Evolutionary conservation across 768 basidiomycete genomes (phyloP).

Genomic region (Exidia glandulosa): DNA sequence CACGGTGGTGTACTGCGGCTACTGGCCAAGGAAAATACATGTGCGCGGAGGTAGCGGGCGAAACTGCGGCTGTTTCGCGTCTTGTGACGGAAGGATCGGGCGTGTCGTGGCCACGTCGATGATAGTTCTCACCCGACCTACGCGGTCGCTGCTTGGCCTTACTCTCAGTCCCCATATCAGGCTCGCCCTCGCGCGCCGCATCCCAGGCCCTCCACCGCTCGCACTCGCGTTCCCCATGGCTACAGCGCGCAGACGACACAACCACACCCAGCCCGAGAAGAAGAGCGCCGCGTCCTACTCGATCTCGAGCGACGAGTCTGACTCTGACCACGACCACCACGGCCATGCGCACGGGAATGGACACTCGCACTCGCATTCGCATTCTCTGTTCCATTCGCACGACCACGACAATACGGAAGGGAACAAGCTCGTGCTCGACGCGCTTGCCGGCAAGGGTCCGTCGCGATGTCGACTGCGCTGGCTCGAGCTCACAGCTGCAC

Average conservation of each 20-base stretch:
- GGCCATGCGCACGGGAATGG: slow-evolving; percentile 26
- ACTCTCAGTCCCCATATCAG: not conserved
- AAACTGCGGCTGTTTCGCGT: not conserved
- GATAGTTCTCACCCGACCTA: not conserved
- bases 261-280: not conserved
- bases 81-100: not conserved
- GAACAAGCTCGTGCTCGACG: slow-evolving; percentile 57
- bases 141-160: not conserved
- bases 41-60: too few species aligned
- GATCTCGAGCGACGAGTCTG: not conserved
- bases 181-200: not conserved
- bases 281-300: not conserved
- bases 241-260: not conserved
- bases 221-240: not conserved
- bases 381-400: too few species aligned
- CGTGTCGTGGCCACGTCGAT: not conserved
- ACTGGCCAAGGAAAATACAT: too few species aligned
- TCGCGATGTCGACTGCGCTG: not conserved
- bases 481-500: not conserved
- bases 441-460: slow-evolving; percentile 55
- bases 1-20: not conserved
- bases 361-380: slow-evolving; percentile 57
- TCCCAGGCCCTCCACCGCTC: not conserved
- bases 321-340: slow-evolving; percentile 14
- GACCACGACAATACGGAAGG: slow-evolving; percentile 48